phyloP scores from a whole-genome alignment of 2,329 filamentous ascomycete species.

The Aspergillus intermedius region DNA sequence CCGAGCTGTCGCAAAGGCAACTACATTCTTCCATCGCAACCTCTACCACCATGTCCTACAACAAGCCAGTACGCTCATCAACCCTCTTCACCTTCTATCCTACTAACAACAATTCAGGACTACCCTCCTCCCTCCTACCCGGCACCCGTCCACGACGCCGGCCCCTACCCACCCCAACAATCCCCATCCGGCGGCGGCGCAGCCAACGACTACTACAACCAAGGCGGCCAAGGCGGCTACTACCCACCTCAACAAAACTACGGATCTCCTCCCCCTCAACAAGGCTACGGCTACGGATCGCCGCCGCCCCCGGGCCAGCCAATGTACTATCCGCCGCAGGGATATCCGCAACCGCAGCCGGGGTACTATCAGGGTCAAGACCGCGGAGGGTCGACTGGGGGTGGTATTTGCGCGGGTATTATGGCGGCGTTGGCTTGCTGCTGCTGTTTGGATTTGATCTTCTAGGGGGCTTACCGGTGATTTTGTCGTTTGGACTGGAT shows the following conservation, averaged over 20 bases:
- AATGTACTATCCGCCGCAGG: slow-evolving; percentile 25
- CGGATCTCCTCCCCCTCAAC: slow-evolving; percentile 21
- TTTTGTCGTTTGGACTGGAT: not conserved
- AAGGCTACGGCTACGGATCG: slow-evolving; percentile 21
- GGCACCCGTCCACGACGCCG: slow-evolving; percentile 26
- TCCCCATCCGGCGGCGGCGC: slow-evolving; percentile 19
- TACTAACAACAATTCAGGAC: slow-evolving; percentile 14
- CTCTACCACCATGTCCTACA: slow-evolving; percentile 23
- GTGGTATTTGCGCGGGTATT: slow-evolving; percentile 43
- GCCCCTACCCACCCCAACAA: slow-evolving; percentile 17
- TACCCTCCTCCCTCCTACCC: slow-evolving; percentile 35
- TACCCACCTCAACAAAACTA: slow-evolving; percentile 22
- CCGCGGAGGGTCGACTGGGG: slow-evolving; percentile 22
- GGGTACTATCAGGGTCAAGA: slow-evolving; percentile 31
- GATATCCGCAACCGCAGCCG: slow-evolving; percentile 28
- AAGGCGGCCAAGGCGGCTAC: slow-evolving; percentile 17
- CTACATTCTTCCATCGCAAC: slow-evolving; percentile 4
- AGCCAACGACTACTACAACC: slow-evolving; percentile 29
- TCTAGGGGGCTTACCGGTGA: slow-evolving; percentile 17
- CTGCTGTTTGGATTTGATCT: slow-evolving; percentile 45
- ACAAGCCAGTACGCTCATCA: slow-evolving; percentile 24
- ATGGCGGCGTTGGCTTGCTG: slow-evolving; percentile 44
- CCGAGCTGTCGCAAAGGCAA: not conserved
- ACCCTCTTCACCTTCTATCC: not conserved
- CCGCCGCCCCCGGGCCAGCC: slow-evolving; percentile 17